Conservation (phyloP, 2,329 filamentous ascomycete genomes). For the Stylonectria norvegica region DNA sequence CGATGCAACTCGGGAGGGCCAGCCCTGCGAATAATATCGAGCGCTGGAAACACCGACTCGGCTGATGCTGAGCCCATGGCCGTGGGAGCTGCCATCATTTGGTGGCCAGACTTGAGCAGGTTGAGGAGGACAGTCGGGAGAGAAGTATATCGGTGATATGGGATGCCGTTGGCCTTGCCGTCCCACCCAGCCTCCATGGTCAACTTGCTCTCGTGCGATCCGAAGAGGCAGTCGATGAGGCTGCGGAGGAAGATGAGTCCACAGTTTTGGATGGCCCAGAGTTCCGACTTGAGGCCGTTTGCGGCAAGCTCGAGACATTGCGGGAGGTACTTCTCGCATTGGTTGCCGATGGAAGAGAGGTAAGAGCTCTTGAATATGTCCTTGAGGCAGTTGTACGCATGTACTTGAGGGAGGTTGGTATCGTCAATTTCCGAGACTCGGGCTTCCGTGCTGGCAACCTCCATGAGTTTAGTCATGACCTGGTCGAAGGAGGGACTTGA, state of each 20-base stretch:
- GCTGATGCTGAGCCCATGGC: slow-evolving; percentile 40
- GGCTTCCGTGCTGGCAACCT: slow-evolving; percentile 54
- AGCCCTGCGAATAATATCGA: slow-evolving; percentile 76
- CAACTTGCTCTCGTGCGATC: slow-evolving; percentile 68
- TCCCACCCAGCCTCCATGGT: slow-evolving; percentile 61
- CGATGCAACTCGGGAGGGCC: slow-evolving; percentile 59
- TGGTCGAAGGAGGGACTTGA: slow-evolving; percentile 58
- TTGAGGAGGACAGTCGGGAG: slow-evolving; percentile 61
- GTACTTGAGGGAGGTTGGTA: slow-evolving; percentile 79
- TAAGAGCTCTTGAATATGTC: slow-evolving; percentile 85
- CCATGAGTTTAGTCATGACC: slow-evolving; percentile 60
- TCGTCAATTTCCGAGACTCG: slow-evolving; percentile 56
- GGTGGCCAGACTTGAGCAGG: slow-evolving; percentile 54
- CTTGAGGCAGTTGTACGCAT: slow-evolving; percentile 90
- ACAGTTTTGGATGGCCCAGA: slow-evolving; percentile 95
- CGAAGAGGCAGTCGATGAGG: slow-evolving; percentile 74
- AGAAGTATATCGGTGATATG: slow-evolving; percentile 66
- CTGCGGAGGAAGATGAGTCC: slow-evolving; percentile 85
- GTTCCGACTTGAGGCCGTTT: slow-evolving; percentile 70
- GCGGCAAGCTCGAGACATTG: slow-evolving; percentile 76
- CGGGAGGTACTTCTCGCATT: slow-evolving; percentile 71
- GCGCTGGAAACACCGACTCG: slow-evolving; percentile 75
- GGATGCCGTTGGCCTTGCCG: slow-evolving; percentile 60
- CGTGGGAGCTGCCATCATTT: slow-evolving; percentile 39
- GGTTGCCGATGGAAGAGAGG: slow-evolving; percentile 66